phyloP scores from a whole-genome alignment of 768 basidiomycete genomes.

The Pisolithus microcarpus region DNA sequence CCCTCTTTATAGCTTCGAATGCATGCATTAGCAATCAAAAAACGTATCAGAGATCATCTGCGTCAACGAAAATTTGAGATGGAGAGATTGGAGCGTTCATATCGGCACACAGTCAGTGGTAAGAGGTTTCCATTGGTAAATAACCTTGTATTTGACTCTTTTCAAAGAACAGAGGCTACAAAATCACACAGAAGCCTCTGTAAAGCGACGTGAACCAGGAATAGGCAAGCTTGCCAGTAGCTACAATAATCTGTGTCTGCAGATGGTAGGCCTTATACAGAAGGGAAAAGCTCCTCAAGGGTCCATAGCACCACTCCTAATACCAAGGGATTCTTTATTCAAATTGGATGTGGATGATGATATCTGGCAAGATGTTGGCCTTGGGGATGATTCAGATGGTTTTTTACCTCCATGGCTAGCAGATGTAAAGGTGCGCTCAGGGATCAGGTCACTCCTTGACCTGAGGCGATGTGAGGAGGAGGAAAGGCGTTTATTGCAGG shows the following conservation, averaged over 20 bases:
- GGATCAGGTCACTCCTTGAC: conserved; percentile 13
- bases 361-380: conserved; percentile 30
- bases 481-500: conserved; percentile 8
- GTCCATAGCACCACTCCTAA: conserved; percentile 16
- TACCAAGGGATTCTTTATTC: conserved; percentile 20
- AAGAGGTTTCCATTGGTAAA: too few species aligned
- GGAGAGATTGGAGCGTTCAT: too few species aligned
- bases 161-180: too few species aligned
- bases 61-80: too few species aligned
- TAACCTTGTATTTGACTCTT: too few species aligned
- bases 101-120: too few species aligned
- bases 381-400: conserved; percentile 15
- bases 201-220: too few species aligned
- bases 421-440: conserved; percentile 11
- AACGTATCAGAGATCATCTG: too few species aligned
- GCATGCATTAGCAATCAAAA: too few species aligned
- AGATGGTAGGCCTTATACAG: conserved; percentile 15
- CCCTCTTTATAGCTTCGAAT: too few species aligned
- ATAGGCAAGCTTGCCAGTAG: conserved; percentile 15
- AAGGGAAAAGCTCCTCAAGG: conserved; percentile 15
- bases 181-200: too few species aligned
- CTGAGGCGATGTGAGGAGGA: conserved; percentile 25
- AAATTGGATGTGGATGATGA: conserved; percentile 31
- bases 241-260: conserved; percentile 25
- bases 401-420: conserved; percentile 11